These are phyloP conservation scores for Pythium folliculosum DNA, from an alignment of 352 stramenopile genomes.

Conservation along the genomic window DNA sequence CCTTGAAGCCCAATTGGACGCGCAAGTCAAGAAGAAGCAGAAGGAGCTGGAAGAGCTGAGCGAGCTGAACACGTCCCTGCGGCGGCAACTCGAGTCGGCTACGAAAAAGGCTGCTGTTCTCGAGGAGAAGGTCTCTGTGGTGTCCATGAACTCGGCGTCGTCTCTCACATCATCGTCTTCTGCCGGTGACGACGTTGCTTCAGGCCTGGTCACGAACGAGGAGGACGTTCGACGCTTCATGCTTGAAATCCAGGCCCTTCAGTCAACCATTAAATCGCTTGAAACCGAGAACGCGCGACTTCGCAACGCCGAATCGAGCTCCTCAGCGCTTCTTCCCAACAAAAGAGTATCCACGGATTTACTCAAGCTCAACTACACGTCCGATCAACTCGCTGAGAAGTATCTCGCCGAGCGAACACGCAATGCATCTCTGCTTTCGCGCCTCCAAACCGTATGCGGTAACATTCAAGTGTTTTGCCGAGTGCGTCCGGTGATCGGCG, in stretches of 20 bases:
- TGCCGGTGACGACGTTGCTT: background rate
- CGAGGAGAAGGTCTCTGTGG: conserved; percentile 38
- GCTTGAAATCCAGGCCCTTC: conserved; percentile 63
- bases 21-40: conserved; percentile 51
- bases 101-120: conserved; percentile 46
- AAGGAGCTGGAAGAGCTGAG: conserved; percentile 57
- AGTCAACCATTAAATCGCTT: conserved; percentile 49
- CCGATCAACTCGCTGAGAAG: conserved; percentile 82
- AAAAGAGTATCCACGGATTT: conserved; percentile 71
- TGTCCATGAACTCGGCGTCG: conserved; percentile 34
- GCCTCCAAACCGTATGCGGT: conserved; percentile 86
- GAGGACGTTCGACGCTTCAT: conserved; percentile 23
- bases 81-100: conserved; percentile 52
- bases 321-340: conserved; percentile 30
- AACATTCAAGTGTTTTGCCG: conserved; percentile 95
- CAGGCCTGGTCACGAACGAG: conserved; percentile 2
- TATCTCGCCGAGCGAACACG: conserved; percentile 84
- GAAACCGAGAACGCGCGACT: conserved; percentile 60
- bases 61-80: conserved; percentile 50
- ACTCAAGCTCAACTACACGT: conserved; percentile 62
- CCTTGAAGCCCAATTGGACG: conserved; percentile 20
- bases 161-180: conserved; percentile 16
- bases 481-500: conserved; percentile 82
- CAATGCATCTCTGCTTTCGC: conserved; percentile 78
- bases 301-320: conserved; percentile 48